Evolutionary conservation across 768 basidiomycete species (phyloP), one percentile per base, ranked within the genome.

Genomic region (Naganishia onofrii): DNA sequence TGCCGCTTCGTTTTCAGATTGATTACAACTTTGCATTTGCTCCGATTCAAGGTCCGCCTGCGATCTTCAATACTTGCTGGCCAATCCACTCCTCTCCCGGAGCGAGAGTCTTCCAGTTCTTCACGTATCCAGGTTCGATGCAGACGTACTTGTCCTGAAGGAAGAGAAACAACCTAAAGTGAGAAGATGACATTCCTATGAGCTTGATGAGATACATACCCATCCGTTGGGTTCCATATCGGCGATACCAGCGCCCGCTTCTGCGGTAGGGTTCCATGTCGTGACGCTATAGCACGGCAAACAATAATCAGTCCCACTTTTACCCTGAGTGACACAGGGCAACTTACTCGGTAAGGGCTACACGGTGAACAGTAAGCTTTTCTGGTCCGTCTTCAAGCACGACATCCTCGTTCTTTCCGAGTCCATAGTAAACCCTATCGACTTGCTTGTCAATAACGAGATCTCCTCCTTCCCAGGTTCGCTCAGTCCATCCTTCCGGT

Each of bases 161-260:
- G 15, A 42, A 2, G 15, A 10, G 42, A 42, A 15, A n/a, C n/a
- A n/a, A n/a, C n/a, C n/a, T n/a, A 15, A 42, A 42, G 15, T 42
- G 9, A 42, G 42, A 42, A 42, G 15, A 8, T 42, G 42, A 42
- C 42, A 42, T 7, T 8, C 2, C 9, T 13, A 34, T 3, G 19
- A 13, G 44, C 10, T 1, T 23, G n/a, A 31, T 12, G 34, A 60
- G 55, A 28, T 36, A 65, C 86, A 72, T 78, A 93, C 80, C 91
- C 91, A 94, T 78, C 94, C 95, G 0, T 85, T 85, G 7, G 85
- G 84, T 77, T 97, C 92, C 92, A 99, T 92, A 77, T 99, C 95
- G 15, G 80, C 87, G 10, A 98, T 89, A 75, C 86, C 88, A 28
- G 83, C 82, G 0, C 92, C 92, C 15, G 80, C 84, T 70, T 85